Evolutionary conservation across 192 early-diverging fungal species (phyloP).

Genomic region (Spizellomyces punctatus): DNA sequence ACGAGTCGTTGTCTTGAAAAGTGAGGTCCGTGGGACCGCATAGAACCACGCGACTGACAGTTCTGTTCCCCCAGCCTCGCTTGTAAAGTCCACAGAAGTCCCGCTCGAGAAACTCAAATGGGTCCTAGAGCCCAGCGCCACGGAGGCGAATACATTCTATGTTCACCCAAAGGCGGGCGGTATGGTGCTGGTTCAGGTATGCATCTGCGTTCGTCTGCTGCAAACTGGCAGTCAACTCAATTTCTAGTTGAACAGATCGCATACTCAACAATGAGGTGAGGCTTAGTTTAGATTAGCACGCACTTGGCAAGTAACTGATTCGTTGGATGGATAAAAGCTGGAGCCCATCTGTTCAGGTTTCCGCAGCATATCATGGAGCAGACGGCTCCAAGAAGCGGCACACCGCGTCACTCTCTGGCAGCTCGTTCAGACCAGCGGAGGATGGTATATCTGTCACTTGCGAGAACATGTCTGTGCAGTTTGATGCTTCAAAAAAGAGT

Average conservation of each 20-base stretch:
- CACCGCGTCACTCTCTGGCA: slow-evolving; percentile 64
- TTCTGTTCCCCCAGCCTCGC: too few species aligned
- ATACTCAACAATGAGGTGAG: slow-evolving; percentile 75
- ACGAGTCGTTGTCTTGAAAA: too few species aligned
- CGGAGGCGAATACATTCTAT: slow-evolving; percentile 91
- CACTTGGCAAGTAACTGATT: too few species aligned
- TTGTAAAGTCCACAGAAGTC: slow-evolving; percentile 8
- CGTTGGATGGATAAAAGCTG: not conserved
- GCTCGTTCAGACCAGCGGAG: slow-evolving; percentile 69
- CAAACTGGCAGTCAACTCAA: too few species aligned
- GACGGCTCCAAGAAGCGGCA: slow-evolving; percentile 65
- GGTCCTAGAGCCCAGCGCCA: slow-evolving; percentile 54
- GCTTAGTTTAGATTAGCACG: too few species aligned
- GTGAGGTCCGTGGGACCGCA: too few species aligned
- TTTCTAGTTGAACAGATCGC: slow-evolving; percentile 39
- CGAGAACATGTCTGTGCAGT: slow-evolving; percentile 71
- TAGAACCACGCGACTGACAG: too few species aligned
- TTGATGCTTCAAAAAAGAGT: slow-evolving; percentile 42
- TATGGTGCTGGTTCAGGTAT: slow-evolving; percentile 77
- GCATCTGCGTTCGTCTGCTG: too few species aligned
- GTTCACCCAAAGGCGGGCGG: slow-evolving; percentile 71
- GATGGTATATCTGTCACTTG: slow-evolving; percentile 77
- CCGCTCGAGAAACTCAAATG: slow-evolving; percentile 39
- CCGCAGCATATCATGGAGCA: slow-evolving; percentile 70
- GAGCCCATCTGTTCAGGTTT: slow-evolving; percentile 26